A percentile compares a stretch with the other conserved stretches of the same genome.
Conservation (phyloP, 2,329 filamentous ascomycete genomes). For the Monascus ruber region DNA sequence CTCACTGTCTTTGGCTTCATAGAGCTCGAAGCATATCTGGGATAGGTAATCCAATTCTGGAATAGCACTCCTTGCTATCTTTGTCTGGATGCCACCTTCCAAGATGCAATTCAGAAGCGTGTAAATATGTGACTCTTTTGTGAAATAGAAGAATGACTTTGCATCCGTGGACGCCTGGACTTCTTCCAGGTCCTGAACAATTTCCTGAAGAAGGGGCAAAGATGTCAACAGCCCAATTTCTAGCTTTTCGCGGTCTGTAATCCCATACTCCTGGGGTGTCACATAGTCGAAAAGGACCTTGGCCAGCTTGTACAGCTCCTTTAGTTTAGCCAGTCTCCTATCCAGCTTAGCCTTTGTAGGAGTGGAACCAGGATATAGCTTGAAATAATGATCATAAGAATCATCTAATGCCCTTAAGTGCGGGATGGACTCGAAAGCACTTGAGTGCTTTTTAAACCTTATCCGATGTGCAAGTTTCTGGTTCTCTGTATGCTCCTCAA, state of each 20-base stretch:
- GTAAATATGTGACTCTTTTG: conserved; percentile 98
- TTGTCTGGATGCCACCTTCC: conserved; percentile 91
- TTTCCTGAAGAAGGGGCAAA: conserved; percentile 85
- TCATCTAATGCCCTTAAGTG: conserved; percentile 40
- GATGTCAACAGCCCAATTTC: conserved; percentile 94
- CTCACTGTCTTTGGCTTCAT: conserved; percentile 78
- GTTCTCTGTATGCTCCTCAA: conserved; percentile 21
- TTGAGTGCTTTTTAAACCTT: conserved; percentile 42
- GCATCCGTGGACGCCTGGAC: conserved; percentile 90
- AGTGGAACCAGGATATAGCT: conserved; percentile 68
- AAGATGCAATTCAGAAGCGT: conserved; percentile 95
- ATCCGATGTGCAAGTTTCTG: conserved; percentile 27
- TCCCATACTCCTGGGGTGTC: conserved; percentile 95
- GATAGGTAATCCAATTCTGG: conserved; percentile 95
- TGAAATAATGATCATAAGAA: conserved; percentile 65
- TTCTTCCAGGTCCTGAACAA: conserved; percentile 92
- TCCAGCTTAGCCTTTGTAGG: conserved; percentile 71
- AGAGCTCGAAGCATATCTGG: conserved; percentile 96
- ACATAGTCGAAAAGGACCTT: conserved; percentile 98
- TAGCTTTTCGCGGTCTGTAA: conserved; percentile 90
- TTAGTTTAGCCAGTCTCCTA: conserved; percentile 71
- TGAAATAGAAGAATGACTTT: conserved; percentile 98
- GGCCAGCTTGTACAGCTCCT: conserved; percentile 83
- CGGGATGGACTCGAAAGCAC: conserved; percentile 33
- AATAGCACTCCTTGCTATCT: conserved; percentile 89